Evolutionary conservation across 805 yeast genomes (phyloP).

Genomic region (Saturnispora besseyi): DNA sequence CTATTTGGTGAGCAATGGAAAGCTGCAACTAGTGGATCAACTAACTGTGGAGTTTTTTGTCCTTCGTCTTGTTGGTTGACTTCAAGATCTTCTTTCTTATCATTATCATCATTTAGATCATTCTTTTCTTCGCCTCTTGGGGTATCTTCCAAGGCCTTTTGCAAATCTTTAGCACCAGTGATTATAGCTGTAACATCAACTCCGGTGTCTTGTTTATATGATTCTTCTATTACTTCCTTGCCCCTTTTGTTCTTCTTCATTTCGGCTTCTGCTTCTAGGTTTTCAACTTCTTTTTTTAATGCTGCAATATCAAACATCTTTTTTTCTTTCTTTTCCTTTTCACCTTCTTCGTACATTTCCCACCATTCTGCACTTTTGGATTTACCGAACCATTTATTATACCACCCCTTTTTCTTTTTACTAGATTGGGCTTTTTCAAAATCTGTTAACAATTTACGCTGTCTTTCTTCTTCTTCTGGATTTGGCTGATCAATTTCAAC

Average conservation of each 20-base stretch:
- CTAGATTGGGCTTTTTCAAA: slow-evolving; percentile 40
- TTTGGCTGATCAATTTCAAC: slow-evolving; percentile 95
- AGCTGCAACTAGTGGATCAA: background rate
- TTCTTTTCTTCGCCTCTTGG: background rate
- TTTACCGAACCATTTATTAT: slow-evolving; percentile 34
- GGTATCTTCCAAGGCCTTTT: background rate
- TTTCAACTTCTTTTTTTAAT: slow-evolving; percentile 11
- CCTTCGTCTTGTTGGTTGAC: background rate
- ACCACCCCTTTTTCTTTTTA: slow-evolving; percentile 37
- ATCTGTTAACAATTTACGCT: slow-evolving; percentile 71
- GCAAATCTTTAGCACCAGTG: background rate
- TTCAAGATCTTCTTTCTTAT: background rate
- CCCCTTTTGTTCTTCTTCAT: slow-evolving; percentile 8
- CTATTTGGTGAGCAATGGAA: slow-evolving; percentile 7
- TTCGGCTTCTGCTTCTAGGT: slow-evolving; percentile 7
- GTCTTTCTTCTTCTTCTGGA: slow-evolving; percentile 76
- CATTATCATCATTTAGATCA: background rate
- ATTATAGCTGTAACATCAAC: slow-evolving; percentile 5
- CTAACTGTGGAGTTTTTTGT: background rate
- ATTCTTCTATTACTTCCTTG: slow-evolving; percentile 25
- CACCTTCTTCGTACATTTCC: slow-evolving; percentile 40
- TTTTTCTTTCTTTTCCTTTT: slow-evolving; percentile 23
- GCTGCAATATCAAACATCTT: slow-evolving; percentile 12
- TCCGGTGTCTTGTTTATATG: slow-evolving; percentile 17
- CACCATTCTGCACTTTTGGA: slow-evolving; percentile 41